A percentile compares a stretch with the other conserved stretches of the same genome.
phyloP scores from a whole-genome alignment of 306 rosid species.

The Vigna mungo region DNA sequence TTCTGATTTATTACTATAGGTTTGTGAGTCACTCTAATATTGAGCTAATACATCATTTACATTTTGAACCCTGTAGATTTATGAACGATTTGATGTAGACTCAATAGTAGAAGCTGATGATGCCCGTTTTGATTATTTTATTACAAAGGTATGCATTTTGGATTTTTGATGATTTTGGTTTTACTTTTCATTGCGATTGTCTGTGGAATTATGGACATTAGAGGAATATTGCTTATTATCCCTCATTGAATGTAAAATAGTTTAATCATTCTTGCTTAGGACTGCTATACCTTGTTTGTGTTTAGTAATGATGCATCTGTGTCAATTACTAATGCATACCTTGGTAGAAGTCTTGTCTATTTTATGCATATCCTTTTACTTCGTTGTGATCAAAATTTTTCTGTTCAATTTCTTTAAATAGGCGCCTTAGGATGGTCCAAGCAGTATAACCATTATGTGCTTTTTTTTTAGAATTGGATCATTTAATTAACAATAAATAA shows the following conservation, averaged over 20 bases:
- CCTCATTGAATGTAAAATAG: neutral
- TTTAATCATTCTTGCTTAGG: constrained; percentile 6
- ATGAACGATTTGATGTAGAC: constrained; percentile 70
- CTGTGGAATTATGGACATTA: neutral
- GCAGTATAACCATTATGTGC: neutral
- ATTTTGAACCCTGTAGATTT: constrained; percentile 62
- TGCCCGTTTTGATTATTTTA: constrained; percentile 88
- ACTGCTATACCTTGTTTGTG: neutral
- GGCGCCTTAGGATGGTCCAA: constrained; percentile 9
- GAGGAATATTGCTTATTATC: neutral
- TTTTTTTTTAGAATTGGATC: neutral
- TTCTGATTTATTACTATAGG: constrained; percentile 25
- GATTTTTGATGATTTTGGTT: neutral
- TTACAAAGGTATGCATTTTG: constrained; percentile 65
- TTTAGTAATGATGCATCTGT: neutral
- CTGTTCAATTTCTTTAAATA: constrained; percentile 26
- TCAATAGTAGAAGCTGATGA: constrained; percentile 73
- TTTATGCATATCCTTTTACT: constrained; percentile 10
- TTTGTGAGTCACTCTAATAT: constrained; percentile 7
- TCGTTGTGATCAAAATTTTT: neutral
- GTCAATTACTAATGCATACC: constrained; percentile 19
- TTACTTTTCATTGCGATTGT: neutral
- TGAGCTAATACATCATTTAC: constrained; percentile 37
- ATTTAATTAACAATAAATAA: constrained; percentile 36
- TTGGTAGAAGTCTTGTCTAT: constrained; percentile 14